Evolutionary conservation across 2,329 filamentous ascomycete genomes (phyloP).

Genomic region (Colletotrichum aenigma): DNA sequence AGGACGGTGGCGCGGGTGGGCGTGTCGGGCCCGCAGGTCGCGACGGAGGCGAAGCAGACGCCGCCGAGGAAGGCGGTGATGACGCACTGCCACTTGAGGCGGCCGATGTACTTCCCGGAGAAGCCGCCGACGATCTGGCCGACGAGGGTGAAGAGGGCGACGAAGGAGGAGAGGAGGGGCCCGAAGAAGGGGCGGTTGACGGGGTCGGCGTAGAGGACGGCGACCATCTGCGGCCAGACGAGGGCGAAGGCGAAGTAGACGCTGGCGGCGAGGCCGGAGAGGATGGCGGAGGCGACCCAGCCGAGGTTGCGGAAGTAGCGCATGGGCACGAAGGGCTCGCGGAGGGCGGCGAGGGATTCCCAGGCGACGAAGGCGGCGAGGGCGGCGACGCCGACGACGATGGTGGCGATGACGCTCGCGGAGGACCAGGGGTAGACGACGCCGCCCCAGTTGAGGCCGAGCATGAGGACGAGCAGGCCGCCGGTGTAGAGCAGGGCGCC

Average conservation of each 20-base stretch:
- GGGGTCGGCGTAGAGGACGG: slow-evolving; percentile 31
- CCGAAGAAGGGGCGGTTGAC: slow-evolving; percentile 23
- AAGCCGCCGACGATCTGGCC: slow-evolving; percentile 30
- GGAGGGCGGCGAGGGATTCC: slow-evolving; percentile 28
- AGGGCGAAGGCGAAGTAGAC: slow-evolving; percentile 42
- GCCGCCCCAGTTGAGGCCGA: slow-evolving; percentile 36
- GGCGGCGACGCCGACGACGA: slow-evolving; percentile 29
- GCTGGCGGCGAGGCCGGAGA: slow-evolving; percentile 37
- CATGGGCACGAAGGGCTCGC: slow-evolving; percentile 40
- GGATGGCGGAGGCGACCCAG: slow-evolving; percentile 33
- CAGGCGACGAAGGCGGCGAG: slow-evolving; percentile 29
- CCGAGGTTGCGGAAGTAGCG: slow-evolving; percentile 35
- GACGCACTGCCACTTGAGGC: slow-evolving; percentile 36
- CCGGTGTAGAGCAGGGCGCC: slow-evolving; percentile 32
- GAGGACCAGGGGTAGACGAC: slow-evolving; percentile 35
- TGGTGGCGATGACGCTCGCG: slow-evolving; percentile 30
- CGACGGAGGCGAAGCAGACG: slow-evolving; percentile 33
- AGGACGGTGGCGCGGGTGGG: slow-evolving; percentile 28
- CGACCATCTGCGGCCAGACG: slow-evolving; percentile 39
- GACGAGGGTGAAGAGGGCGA: slow-evolving; percentile 30
- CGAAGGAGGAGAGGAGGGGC: slow-evolving; percentile 29
- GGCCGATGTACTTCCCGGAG: slow-evolving; percentile 28
- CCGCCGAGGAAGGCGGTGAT: slow-evolving; percentile 28
- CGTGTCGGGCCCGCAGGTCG: slow-evolving; percentile 30
- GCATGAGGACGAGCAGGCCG: slow-evolving; percentile 32